Evolutionary conservation across 129 eudicot genomes (phyloP).

Genomic region (Tanacetum coccineum): DNA sequence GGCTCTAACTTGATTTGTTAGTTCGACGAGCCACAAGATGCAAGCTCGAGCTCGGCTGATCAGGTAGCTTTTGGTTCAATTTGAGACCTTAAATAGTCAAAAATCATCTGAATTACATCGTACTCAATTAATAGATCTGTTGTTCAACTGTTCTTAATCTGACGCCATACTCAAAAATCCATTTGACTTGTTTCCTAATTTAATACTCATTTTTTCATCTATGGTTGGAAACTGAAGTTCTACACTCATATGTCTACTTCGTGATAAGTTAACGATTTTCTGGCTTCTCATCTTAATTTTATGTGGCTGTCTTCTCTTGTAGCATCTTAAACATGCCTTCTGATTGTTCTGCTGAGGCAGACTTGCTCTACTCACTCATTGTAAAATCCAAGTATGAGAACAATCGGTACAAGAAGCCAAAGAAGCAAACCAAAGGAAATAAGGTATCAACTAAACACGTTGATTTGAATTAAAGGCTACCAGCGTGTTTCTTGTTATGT

Average conservation of each 20-base stretch:
- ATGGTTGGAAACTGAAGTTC: no score
- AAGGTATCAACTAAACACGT: constrained; percentile 60
- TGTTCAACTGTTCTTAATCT: no score
- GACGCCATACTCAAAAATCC: no score
- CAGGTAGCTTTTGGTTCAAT: no score
- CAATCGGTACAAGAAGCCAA: constrained; percentile 71
- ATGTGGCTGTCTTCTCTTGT: constrained; percentile 6
- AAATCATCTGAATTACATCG: no score
- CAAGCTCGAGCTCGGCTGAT: no score
- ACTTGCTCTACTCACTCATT: constrained; percentile 74
- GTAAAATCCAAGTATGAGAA: constrained; percentile 84
- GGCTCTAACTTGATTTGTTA: no score
- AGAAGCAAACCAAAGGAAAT: constrained; percentile 61
- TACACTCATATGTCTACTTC: no score
- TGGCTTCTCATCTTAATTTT: background rate
- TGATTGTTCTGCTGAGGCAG: constrained; percentile 86
- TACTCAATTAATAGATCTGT: no score
- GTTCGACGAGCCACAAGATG: no score
- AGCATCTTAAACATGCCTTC: constrained; percentile 76
- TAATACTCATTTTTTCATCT: background rate
- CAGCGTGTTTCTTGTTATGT: background rate
- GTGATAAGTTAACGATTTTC: background rate
- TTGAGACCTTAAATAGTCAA: no score
- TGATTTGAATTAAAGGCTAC: constrained; percentile 47
- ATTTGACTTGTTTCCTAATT: no score